Conservation (phyloP, 2,329 filamentous ascomycete genomes). For the Fusarium annulatum region DNA sequence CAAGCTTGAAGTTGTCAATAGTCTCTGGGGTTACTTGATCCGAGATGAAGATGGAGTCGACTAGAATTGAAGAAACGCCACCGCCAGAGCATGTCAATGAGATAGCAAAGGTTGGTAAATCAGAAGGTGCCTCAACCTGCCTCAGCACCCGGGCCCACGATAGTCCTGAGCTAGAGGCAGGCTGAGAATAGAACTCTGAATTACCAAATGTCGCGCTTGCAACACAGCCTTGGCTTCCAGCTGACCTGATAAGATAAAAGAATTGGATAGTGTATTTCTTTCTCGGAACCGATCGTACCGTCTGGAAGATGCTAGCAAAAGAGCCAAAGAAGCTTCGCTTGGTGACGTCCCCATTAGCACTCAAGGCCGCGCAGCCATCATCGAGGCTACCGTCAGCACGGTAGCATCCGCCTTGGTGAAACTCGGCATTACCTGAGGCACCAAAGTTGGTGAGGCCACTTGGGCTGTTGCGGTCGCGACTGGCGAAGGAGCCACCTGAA, state of each 20-base stretch:
- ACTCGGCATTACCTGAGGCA: not conserved
- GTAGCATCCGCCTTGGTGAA: slow-evolving; percentile 10
- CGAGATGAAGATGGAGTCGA: slow-evolving; percentile 26
- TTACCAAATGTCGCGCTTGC: not conserved
- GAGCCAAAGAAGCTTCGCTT: not conserved
- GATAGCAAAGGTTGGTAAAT: not conserved
- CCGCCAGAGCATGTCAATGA: slow-evolving; percentile 3
- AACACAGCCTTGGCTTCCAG: not conserved
- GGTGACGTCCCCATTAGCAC: not conserved
- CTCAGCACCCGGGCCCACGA: slow-evolving; percentile 8
- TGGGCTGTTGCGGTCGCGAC: not conserved
- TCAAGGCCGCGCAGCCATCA: slow-evolving; percentile 18
- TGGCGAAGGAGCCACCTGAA: not conserved
- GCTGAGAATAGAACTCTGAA: not conserved
- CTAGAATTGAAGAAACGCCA: not conserved
- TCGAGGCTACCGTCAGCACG: slow-evolving; percentile 4
- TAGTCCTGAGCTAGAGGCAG: not conserved
- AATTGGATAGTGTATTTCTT: slow-evolving; percentile 24
- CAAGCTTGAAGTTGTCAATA: slow-evolving; percentile 3
- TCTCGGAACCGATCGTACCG: not conserved
- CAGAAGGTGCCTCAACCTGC: not conserved
- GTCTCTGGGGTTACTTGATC: slow-evolving; percentile 20
- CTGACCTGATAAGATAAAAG: not conserved
- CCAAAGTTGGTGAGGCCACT: slow-evolving; percentile 5
- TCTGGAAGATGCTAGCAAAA: slow-evolving; percentile 15